Evolutionary conservation across 2,329 filamentous ascomycete species (phyloP).

Genomic region (Epichloe coenophiala): DNA sequence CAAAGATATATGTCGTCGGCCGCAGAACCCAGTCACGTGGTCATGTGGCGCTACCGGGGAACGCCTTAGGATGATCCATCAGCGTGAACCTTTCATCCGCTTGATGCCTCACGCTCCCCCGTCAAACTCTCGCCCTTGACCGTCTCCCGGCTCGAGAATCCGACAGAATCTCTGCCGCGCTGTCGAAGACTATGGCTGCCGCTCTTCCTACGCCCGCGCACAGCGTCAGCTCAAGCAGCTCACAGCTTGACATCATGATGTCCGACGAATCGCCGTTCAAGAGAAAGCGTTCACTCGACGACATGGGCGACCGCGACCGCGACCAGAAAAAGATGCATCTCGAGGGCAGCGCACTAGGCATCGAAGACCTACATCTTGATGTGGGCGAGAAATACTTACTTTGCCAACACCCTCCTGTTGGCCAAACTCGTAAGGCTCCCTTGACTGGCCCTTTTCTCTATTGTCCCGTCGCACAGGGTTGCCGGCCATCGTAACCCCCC

Average conservation of each 20-base stretch:
- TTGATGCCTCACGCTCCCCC: constrained; percentile 52
- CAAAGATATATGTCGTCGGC: not conserved
- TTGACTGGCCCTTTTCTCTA: constrained; percentile 21
- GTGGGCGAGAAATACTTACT: constrained; percentile 55
- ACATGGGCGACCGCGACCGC: constrained; percentile 41
- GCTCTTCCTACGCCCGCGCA: constrained; percentile 49
- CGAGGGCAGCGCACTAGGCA: constrained; percentile 46
- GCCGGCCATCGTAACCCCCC: not conserved
- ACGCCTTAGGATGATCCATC: constrained; percentile 10
- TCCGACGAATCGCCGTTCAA: constrained; percentile 43
- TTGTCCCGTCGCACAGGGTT: constrained; percentile 7
- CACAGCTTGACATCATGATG: constrained; percentile 31
- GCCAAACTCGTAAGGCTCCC: constrained; percentile 48
- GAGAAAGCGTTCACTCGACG: constrained; percentile 46
- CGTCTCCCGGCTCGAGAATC: constrained; percentile 33
- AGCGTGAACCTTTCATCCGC: constrained; percentile 51
- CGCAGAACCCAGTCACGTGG: not conserved
- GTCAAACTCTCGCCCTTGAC: constrained; percentile 41
- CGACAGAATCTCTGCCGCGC: constrained; percentile 37
- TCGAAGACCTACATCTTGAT: constrained; percentile 52
- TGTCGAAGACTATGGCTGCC: constrained; percentile 26
- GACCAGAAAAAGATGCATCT: constrained; percentile 49
- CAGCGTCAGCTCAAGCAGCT: constrained; percentile 44
- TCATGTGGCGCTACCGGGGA: not conserved
- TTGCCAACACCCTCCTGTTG: constrained; percentile 25